These are phyloP conservation scores for Borealophlyctis nickersoniae DNA, from an alignment of 192 early-diverging fungal species.

Conservation along the genomic window DNA sequence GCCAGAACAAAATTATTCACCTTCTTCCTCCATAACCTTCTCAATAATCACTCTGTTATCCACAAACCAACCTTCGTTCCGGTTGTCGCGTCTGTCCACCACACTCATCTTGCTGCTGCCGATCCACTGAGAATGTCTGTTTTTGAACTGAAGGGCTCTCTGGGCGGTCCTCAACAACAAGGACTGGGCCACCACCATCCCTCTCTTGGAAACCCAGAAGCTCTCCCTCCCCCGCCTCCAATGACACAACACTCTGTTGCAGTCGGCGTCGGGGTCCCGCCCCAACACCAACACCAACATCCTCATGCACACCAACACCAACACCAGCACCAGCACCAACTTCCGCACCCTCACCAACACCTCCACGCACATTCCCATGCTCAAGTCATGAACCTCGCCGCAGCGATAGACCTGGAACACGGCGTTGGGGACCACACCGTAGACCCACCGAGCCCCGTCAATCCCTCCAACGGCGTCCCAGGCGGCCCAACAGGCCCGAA, in stretches of 20 bases:
- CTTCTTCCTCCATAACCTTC: too few relatives aligned
- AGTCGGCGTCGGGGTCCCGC: background rate
- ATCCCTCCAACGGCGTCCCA: background rate
- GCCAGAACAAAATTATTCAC: too few relatives aligned
- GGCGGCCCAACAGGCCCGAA: background rate
- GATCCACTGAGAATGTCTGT: too few relatives aligned
- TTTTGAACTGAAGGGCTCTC: too few relatives aligned
- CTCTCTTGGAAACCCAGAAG: too few relatives aligned
- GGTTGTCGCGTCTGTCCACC: too few relatives aligned
- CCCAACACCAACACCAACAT: background rate
- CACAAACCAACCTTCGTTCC: too few relatives aligned
- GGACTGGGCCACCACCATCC: background rate
- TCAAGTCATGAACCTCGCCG: background rate
- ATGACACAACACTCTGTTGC: background rate
- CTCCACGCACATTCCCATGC: background rate
- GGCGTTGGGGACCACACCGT: background rate
- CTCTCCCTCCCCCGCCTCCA: too few relatives aligned
- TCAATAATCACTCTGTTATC: too few relatives aligned
- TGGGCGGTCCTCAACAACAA: too few relatives aligned
- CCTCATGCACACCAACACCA: background rate
- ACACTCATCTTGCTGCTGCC: too few relatives aligned
- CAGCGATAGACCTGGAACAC: background rate
- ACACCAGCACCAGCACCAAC: background rate
- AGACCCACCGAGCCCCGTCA: background rate
- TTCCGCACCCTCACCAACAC: background rate